A percentile compares a stretch with the other conserved stretches of the same genome.
Evolutionary conservation across 164 flowering plant genomes (phyloP).

Genomic region (Vitis amurensis): DNA sequence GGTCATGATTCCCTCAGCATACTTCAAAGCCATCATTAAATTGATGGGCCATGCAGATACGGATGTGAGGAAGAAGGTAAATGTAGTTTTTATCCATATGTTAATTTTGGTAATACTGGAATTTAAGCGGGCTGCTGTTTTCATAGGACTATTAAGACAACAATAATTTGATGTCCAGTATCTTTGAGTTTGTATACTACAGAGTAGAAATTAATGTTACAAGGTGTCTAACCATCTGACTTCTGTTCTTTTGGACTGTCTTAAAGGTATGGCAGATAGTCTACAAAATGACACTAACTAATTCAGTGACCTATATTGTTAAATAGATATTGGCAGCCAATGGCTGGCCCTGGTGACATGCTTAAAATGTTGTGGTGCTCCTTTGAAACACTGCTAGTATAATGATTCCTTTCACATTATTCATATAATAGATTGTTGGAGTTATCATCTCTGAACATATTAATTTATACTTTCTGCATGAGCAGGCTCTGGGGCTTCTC

Average conservation of each 20-base stretch:
- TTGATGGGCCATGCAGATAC: conserved; percentile 50
- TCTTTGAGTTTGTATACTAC: no score
- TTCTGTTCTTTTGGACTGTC: no score
- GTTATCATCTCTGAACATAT: background rate
- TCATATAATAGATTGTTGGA: background rate
- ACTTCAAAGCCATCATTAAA: conserved; percentile 46
- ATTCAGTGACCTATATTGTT: no score
- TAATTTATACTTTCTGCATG: conserved; percentile 1
- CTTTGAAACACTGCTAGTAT: no score
- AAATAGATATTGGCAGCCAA: no score
- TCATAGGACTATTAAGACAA: no score
- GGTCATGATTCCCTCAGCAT: conserved; percentile 61
- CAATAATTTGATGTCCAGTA: no score
- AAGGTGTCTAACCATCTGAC: no score
- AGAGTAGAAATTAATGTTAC: no score
- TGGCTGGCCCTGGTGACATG: no score
- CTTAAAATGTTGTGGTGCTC: no score
- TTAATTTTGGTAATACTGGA: background rate
- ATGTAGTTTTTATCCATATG: background rate
- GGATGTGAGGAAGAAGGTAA: conserved; percentile 68
- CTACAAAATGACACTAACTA: background rate
- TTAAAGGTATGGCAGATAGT: background rate
- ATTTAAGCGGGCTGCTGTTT: no score
- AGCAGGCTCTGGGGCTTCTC: conserved; percentile 79
- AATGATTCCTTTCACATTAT: background rate